These are phyloP conservation scores for Diaporthe caulivora DNA, from an alignment of 2,329 filamentous ascomycete genomes.

Conservation along the genomic window DNA sequence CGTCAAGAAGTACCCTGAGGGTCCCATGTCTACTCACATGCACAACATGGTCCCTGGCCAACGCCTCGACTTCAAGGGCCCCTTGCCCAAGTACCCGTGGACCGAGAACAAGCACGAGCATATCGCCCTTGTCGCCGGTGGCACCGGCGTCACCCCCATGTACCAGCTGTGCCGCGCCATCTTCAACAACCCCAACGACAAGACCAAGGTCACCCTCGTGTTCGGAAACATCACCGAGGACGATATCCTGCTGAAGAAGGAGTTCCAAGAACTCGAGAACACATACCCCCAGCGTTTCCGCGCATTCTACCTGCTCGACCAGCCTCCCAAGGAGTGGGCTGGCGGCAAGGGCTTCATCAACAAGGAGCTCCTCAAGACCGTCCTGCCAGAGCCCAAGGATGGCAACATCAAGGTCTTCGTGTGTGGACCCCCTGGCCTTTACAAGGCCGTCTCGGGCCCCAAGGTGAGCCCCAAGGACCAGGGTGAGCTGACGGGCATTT, in stretches of 20 bases:
- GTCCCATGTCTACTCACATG: conserved; percentile 91
- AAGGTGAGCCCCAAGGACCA: conserved; percentile 96
- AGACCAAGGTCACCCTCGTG: conserved; percentile 96
- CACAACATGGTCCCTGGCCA: conserved; percentile 87
- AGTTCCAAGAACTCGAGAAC: conserved; percentile 91
- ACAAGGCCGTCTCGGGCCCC: conserved; percentile 89
- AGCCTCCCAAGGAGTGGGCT: conserved; percentile 81
- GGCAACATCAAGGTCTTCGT: conserved; percentile 97
- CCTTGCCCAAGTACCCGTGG: conserved; percentile 95
- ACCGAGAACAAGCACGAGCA: conserved; percentile 92
- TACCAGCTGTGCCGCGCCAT: conserved; percentile 93
- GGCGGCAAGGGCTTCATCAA: conserved; percentile 84
- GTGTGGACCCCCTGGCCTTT: conserved; percentile 91
- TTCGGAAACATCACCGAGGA: conserved; percentile 92
- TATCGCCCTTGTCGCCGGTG: conserved; percentile 89
- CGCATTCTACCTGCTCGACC: conserved; percentile 93
- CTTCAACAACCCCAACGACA: conserved; percentile 95
- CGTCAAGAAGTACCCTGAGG: conserved; percentile 91
- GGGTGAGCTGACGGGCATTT: conserved; percentile 84
- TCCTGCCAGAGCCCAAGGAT: conserved; percentile 90
- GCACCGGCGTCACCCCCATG: conserved; percentile 98
- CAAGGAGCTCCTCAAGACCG: conserved; percentile 94
- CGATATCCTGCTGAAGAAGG: conserved; percentile 90
- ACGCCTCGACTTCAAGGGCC: conserved; percentile 91
- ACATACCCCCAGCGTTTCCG: conserved; percentile 95